phyloP scores from a whole-genome alignment of 345 rosid genomes.

The Populus ilicifolia region DNA sequence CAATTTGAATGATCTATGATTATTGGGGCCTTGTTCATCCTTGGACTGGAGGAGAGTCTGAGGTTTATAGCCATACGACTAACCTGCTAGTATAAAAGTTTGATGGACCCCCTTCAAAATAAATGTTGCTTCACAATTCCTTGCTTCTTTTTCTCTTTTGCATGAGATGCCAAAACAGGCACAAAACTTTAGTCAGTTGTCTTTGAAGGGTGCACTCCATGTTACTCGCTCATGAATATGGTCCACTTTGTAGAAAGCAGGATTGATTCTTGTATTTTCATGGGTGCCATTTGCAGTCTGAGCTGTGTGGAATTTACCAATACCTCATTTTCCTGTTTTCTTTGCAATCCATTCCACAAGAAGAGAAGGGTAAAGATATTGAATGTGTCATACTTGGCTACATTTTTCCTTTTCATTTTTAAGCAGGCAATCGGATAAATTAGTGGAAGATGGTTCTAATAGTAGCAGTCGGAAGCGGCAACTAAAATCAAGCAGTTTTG shows the following conservation, averaged over 20 bases:
- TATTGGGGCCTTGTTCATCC: background rate
- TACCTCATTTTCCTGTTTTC: background rate
- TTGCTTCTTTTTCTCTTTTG: background rate
- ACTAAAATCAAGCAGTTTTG: slow-evolving; percentile 62
- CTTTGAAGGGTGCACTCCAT: background rate
- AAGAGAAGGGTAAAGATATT: background rate
- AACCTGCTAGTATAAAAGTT: background rate
- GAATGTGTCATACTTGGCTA: background rate
- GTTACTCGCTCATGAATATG: background rate
- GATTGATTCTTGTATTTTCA: background rate
- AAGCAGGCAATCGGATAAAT: slow-evolving; percentile 65
- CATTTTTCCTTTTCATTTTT: background rate
- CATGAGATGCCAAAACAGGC: background rate
- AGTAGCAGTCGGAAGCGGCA: slow-evolving; percentile 54
- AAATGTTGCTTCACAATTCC: background rate
- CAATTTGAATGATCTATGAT: background rate
- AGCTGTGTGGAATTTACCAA: too few relatives aligned
- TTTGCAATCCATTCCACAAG: background rate
- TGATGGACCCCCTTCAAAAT: background rate
- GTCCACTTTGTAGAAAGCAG: background rate
- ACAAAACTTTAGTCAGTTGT: background rate
- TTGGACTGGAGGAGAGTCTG: background rate
- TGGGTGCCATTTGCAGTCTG: background rate
- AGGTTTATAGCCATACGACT: background rate
- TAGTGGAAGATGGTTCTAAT: slow-evolving; percentile 48